phyloP scores from a whole-genome alignment of 2,329 filamentous ascomycete genomes.

The Mycosphaerella sp. region DNA sequence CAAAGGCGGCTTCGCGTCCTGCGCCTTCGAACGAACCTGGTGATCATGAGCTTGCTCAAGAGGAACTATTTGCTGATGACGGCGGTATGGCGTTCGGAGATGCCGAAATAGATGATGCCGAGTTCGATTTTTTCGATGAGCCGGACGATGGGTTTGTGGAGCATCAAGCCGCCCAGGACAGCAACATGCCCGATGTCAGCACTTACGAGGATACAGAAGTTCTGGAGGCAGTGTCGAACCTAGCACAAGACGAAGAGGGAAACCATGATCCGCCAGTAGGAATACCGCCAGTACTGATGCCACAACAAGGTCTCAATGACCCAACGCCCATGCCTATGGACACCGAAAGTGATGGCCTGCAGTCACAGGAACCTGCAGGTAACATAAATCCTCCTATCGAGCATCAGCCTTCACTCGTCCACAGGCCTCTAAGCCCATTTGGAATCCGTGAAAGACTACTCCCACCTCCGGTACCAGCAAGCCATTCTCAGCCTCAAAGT shows the following conservation, averaged over 20 bases:
- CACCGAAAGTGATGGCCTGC: neutral
- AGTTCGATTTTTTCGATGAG: constrained; percentile 79
- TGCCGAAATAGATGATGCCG: constrained; percentile 56
- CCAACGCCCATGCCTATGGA: neutral
- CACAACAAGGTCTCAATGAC: neutral
- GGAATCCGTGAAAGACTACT: constrained; percentile 44
- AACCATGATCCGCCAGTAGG: neutral
- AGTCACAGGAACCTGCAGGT: neutral
- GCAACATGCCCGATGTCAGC: neutral
- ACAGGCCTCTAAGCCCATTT: constrained; percentile 33
- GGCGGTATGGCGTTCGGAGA: constrained; percentile 21
- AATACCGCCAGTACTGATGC: neutral
- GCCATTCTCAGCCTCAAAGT: constrained; percentile 11
- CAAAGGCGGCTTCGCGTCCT: constrained; percentile 17
- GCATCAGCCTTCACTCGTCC: neutral
- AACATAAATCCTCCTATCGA: neutral
- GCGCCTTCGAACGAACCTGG: neutral
- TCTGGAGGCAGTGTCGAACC: neutral
- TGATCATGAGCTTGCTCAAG: constrained; percentile 38
- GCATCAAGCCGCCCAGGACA: neutral
- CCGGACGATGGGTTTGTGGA: constrained; percentile 33
- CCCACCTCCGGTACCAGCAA: constrained; percentile 35
- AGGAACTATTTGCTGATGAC: constrained; percentile 63
- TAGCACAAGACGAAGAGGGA: neutral
- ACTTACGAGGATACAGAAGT: neutral